Evolutionary conservation across 345 rosid species (phyloP), one percentile per base, ranked within the genome.

Genomic region (Eucalyptus tenuipes): DNA sequence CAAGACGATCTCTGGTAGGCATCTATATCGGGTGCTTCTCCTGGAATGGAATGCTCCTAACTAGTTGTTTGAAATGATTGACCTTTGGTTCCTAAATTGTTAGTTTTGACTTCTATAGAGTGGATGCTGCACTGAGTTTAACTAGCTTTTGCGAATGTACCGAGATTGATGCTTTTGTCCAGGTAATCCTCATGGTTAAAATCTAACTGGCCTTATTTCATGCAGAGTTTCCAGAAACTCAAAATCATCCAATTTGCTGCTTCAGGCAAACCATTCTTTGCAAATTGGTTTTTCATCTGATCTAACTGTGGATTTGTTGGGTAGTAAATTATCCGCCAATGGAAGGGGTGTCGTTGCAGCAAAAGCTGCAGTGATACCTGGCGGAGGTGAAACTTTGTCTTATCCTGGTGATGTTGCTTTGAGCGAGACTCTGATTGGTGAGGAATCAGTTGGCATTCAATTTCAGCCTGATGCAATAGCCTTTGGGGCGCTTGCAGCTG

Each of bases 371-470:
- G 87, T 94, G 87, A 86, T 95, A 91, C 93, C 98, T 42, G 96
- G 96, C 57, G 95, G 93, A 90, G 96, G 95, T 88, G 95, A 92
- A 90, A 86, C 93, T 6, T 90, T 92, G 80, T 93, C 98, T 18
- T 89, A 88, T 92, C 88, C 94, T 86, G 92, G 89, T 66, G 93
- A 88, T 45, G 91, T 89, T 75, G 81, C 90, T 45, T 71, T 88
- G 45, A 90, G 59, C 85, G 93, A 89, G 88, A 11, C 82, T 37
- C 82, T 37, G 82, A 75, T 75, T 75, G 45, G 82, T 37, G 82
- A 40, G 15, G 90, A 85, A 11, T 87, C 91, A 31, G 90, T 87
- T 86, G 92, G 89, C 68, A 88, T 90, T 45, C 88, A 91, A 57
- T 75, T 90, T 10, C 92, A 92, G 87, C 89, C 92, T 13, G 94